Evolutionary conservation across 2,329 filamentous ascomycete genomes (phyloP).

Genomic region (Penicillium sp.): DNA sequence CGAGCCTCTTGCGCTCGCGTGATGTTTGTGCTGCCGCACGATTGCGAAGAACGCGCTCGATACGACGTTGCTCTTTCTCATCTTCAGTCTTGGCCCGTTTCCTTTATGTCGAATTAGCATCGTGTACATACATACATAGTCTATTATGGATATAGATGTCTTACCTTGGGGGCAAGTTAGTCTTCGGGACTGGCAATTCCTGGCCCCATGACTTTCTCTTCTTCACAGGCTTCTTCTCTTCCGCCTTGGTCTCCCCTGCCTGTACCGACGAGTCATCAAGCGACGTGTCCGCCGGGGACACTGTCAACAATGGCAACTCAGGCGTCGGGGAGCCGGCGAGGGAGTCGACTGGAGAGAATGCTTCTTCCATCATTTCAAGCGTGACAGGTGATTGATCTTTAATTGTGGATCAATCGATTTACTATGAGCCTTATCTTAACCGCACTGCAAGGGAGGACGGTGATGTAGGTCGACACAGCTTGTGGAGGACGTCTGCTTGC

Average conservation of each 20-base stretch:
- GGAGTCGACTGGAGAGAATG: too few species aligned
- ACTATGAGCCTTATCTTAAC: too few species aligned
- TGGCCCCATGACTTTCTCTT: conserved; percentile 99
- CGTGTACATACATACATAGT: too few species aligned
- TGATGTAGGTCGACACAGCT: too few species aligned
- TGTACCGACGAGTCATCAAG: conserved; percentile 25
- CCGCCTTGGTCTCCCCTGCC: conserved; percentile 14
- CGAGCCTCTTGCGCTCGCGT: conserved; percentile 77
- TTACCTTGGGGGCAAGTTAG: conserved; percentile 85
- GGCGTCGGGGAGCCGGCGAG: too few species aligned
- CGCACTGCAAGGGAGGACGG: too few species aligned
- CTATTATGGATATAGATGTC: too few species aligned
- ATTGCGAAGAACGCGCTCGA: conserved; percentile 93
- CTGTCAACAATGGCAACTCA: too few species aligned
- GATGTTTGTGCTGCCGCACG: conserved; percentile 94
- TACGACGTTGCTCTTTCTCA: conserved; percentile 95
- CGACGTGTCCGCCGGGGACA: conserved; percentile 37
- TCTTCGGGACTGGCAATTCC: conserved; percentile 91
- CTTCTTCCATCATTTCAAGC: too few species aligned
- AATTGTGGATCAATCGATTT: too few species aligned
- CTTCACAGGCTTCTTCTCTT: conserved; percentile 64
- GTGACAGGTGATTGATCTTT: too few species aligned
- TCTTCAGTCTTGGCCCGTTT: conserved; percentile 98
- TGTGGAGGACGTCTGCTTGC: too few species aligned
- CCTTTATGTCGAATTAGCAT: conserved; percentile 40